Conservation (phyloP, 129 eudicot species). For the Logfia minima region DNA sequence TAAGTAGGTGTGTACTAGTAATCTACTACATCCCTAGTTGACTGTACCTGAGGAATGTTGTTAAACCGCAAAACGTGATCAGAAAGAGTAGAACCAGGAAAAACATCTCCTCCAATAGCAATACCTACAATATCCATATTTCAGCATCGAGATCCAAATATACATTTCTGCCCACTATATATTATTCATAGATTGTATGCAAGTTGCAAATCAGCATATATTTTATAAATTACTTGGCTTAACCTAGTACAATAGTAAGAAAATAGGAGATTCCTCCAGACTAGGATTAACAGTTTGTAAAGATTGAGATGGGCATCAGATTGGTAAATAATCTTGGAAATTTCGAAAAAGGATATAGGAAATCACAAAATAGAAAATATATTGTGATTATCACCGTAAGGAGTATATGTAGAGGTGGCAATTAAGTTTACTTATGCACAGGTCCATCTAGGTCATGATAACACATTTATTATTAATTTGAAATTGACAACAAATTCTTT, state of each 20-base stretch:
- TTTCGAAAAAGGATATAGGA: not conserved
- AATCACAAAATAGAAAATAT: not conserved
- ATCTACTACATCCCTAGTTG: not conserved
- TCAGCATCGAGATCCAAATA: not conserved
- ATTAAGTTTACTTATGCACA: not conserved
- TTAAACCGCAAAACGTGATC: conserved; percentile 91
- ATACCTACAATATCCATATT: conserved; percentile 47
- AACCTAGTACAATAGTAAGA: not conserved
- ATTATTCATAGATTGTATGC: not conserved
- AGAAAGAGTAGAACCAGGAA: conserved; percentile 95
- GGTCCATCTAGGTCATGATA: no score
- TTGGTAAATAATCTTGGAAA: not conserved
- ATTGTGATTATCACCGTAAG: not conserved
- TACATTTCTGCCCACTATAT: not conserved
- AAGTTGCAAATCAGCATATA: not conserved
- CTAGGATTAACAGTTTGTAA: conserved; percentile 1
- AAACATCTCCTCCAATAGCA: conserved; percentile 99
- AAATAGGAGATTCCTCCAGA: not conserved
- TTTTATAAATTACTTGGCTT: not conserved
- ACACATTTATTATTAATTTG: not conserved
- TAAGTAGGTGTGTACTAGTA: not conserved
- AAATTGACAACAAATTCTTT: not conserved
- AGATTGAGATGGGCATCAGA: not conserved
- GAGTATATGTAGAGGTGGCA: not conserved
- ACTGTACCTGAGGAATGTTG: conserved; percentile 91